A percentile compares a stretch with the other conserved stretches of the same genome.
Conservation (phyloP, 129 eudicot species). For the Flaveria robusta region DNA sequence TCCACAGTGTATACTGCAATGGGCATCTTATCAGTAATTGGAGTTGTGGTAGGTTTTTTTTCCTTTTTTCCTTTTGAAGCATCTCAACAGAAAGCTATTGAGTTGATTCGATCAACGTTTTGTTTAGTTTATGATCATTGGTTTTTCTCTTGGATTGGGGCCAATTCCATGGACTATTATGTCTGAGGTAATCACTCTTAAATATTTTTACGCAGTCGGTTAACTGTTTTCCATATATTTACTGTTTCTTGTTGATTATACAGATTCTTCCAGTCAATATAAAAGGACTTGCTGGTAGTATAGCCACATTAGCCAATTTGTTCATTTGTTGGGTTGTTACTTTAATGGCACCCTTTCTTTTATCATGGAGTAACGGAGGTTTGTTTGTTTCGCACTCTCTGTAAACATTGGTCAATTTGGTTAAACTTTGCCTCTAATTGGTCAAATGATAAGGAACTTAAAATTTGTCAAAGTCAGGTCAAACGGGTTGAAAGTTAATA, state of each 20-base stretch:
- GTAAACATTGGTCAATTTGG: background rate
- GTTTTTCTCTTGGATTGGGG: slow-evolving; percentile 93
- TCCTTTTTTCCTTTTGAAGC: background rate
- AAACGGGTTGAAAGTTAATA: slow-evolving; percentile 1
- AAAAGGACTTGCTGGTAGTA: slow-evolving; percentile 94
- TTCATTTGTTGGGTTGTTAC: slow-evolving; percentile 73
- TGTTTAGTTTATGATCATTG: slow-evolving; percentile 67
- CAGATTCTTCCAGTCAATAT: slow-evolving; percentile 86
- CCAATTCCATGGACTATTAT: slow-evolving; percentile 94
- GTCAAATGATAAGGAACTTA: background rate
- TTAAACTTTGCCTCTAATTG: background rate
- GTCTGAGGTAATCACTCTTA: slow-evolving; percentile 68
- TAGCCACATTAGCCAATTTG: slow-evolving; percentile 86
- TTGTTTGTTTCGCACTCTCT: slow-evolving; percentile 9
- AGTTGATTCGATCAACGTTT: slow-evolving; percentile 14
- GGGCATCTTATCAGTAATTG: slow-evolving; percentile 70
- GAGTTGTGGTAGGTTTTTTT: slow-evolving; percentile 76
- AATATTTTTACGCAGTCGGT: background rate
- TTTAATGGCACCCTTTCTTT: slow-evolving; percentile 72
- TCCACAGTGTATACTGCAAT: slow-evolving; percentile 52
- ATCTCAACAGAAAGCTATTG: slow-evolving; percentile 13
- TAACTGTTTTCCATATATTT: background rate
- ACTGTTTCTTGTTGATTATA: slow-evolving; percentile 10
- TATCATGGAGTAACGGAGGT: slow-evolving; percentile 94
- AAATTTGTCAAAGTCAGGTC: background rate